These are phyloP conservation scores for Neofusicoccum umdonicola DNA, from an alignment of 2,329 filamentous ascomycete genomes.

Conservation along the genomic window DNA sequence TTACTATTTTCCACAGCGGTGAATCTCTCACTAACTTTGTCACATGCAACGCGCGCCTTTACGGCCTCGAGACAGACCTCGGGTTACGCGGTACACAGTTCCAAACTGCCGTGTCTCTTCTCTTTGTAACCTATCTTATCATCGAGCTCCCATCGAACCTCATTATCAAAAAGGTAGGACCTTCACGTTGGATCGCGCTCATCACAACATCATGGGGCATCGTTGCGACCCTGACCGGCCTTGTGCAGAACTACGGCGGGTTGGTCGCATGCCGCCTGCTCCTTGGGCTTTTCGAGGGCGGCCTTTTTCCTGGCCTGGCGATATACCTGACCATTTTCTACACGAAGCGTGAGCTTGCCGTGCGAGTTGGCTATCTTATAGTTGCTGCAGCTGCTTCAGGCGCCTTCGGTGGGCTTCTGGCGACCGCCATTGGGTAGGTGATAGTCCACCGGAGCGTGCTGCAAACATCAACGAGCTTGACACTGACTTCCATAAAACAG, in stretches of 20 bases:
- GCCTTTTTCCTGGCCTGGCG: slow-evolving; percentile 67
- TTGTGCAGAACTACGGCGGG: slow-evolving; percentile 63
- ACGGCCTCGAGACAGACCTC: slow-evolving; percentile 62
- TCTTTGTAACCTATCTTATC: slow-evolving; percentile 47
- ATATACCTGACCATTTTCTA: slow-evolving; percentile 77
- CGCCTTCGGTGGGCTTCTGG: slow-evolving; percentile 69
- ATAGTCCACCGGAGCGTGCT: slow-evolving; percentile 22
- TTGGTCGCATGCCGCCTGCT: slow-evolving; percentile 67
- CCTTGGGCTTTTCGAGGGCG: slow-evolving; percentile 67
- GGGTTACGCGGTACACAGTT: slow-evolving; percentile 62
- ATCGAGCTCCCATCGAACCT: slow-evolving; percentile 47
- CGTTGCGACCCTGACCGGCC: slow-evolving; percentile 65
- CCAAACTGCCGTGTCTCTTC: slow-evolving; percentile 52
- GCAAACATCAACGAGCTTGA: slow-evolving; percentile 44
- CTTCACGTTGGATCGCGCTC: slow-evolving; percentile 54
- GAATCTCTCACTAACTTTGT: not conserved
- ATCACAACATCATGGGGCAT: slow-evolving; percentile 62
- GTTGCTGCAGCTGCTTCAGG: slow-evolving; percentile 69
- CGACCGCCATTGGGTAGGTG: slow-evolving; percentile 52
- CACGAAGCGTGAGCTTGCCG: slow-evolving; percentile 67
- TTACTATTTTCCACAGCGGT: not conserved
- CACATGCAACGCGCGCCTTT: slow-evolving; percentile 61
- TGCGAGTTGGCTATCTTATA: slow-evolving; percentile 73
- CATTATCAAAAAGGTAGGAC: slow-evolving; percentile 45
- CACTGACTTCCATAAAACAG: slow-evolving; percentile 44